Percentiles rank a stretch among this genome's conserved stretches.
Evolutionary conservation across 2,329 filamentous ascomycete genomes (phyloP).

Genomic region (Monosporascus sp.): DNA sequence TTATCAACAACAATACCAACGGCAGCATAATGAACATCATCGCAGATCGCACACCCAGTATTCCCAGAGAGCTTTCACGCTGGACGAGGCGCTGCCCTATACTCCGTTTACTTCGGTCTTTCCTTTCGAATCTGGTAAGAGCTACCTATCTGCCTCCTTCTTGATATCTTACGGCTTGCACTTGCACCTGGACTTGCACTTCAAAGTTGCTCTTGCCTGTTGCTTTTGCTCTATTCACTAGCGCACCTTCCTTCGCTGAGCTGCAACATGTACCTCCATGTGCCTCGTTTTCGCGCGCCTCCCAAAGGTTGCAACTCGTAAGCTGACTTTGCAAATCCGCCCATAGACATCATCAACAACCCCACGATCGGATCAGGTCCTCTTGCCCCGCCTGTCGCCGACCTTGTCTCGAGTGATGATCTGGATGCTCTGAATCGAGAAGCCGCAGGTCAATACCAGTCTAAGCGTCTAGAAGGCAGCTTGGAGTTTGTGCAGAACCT

Average conservation of each 20-base stretch:
- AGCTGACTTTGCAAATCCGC: conserved; percentile 5
- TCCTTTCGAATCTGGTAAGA: conserved; percentile 68
- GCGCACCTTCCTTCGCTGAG: background rate
- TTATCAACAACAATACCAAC: conserved; percentile 6
- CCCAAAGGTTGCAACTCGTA: conserved; percentile 8
- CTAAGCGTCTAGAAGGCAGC: conserved; percentile 64
- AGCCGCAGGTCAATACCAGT: conserved; percentile 52
- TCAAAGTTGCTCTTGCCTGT: conserved; percentile 10
- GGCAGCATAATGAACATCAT: background rate
- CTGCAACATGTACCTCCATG: background rate
- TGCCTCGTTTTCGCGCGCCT: background rate
- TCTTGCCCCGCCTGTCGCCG: conserved; percentile 43
- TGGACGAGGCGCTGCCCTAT: conserved; percentile 75
- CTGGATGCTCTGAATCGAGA: conserved; percentile 70
- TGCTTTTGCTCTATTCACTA: background rate
- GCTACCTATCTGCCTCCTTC: conserved; percentile 7
- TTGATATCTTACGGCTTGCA: too few species aligned
- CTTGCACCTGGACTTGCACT: conserved; percentile 1
- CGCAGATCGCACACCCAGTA: background rate
- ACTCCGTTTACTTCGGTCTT: conserved; percentile 76
- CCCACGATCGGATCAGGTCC: conserved; percentile 55
- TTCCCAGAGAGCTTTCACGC: conserved; percentile 46
- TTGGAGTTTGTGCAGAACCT: conserved; percentile 71
- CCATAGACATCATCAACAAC: conserved; percentile 59
- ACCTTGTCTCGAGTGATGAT: conserved; percentile 46